Conservation (phyloP, 1,139 yeast species). For the Pichia sp. region DNA sequence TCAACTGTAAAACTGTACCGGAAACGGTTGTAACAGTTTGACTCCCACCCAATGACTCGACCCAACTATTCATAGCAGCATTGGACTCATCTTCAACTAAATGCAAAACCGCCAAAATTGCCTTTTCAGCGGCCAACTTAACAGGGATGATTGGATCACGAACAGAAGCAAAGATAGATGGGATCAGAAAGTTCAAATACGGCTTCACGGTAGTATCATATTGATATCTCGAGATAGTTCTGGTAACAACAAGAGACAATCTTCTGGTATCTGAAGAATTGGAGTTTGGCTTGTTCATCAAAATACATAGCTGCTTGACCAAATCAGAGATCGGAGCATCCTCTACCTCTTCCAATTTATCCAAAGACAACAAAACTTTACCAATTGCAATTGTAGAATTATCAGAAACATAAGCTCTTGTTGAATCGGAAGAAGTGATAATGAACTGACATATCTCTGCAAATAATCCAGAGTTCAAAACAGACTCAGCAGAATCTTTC, state of each 20-base stretch:
- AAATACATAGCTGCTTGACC: constrained; percentile 43
- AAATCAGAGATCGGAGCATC: constrained; percentile 33
- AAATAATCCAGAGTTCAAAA: constrained; percentile 48
- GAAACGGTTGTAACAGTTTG: constrained; percentile 36
- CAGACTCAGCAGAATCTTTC: constrained; percentile 65
- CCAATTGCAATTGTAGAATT: constrained; percentile 83
- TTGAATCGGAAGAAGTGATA: constrained; percentile 42
- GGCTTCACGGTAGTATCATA: constrained; percentile 46
- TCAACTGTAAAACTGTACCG: constrained; percentile 51
- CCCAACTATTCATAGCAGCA: constrained; percentile 59
- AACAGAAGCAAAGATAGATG: constrained; percentile 75
- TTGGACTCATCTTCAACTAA: constrained; percentile 68
- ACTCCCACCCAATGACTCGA: constrained; percentile 27
- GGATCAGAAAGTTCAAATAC: constrained; percentile 55
- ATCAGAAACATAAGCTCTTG: constrained; percentile 59
- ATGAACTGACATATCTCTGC: constrained; percentile 48
- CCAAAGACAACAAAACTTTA: constrained; percentile 57
- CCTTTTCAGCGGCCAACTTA: constrained; percentile 91
- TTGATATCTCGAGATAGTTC: constrained; percentile 69
- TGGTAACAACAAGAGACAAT: constrained; percentile 65
- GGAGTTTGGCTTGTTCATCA: constrained; percentile 50
- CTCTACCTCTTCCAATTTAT: constrained; percentile 33
- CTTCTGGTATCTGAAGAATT: constrained; percentile 78
- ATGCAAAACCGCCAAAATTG: constrained; percentile 67
- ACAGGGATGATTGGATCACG: constrained; percentile 86